Evolutionary conservation across 805 yeast genomes (phyloP).

Genomic region (Candida dajiaensis): DNA sequence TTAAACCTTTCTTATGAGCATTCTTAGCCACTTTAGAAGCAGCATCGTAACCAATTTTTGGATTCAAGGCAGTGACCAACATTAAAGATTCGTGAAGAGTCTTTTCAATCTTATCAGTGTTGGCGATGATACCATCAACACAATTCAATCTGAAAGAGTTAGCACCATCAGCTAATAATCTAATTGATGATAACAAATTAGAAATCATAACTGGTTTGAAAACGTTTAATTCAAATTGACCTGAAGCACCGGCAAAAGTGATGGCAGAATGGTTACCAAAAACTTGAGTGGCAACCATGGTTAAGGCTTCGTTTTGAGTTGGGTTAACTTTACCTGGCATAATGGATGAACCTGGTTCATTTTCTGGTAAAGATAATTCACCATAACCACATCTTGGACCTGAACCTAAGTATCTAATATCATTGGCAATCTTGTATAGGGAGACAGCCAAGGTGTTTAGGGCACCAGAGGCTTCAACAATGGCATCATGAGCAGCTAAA

Average conservation of each 20-base stretch:
- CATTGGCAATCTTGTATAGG: constrained; percentile 94
- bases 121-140: constrained; percentile 91
- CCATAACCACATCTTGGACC: constrained; percentile 99
- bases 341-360: constrained; percentile 98
- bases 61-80: constrained; percentile 98
- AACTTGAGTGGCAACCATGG: constrained; percentile 97
- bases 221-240: constrained; percentile 97
- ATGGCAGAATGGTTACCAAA: constrained; percentile 95
- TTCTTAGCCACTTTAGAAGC: constrained; percentile 98
- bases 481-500: constrained; percentile 96
- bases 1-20: constrained; percentile 96
- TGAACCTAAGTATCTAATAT: constrained; percentile 95
- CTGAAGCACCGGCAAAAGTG: constrained; percentile 97
- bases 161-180: constrained; percentile 85
- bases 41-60: constrained; percentile 96
- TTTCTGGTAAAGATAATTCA: constrained; percentile 90
- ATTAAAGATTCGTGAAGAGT: constrained; percentile 89
- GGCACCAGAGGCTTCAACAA: constrained; percentile 97
- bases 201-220: constrained; percentile 95
- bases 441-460: constrained; percentile 92
- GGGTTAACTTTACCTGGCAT: constrained; percentile 99
- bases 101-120: constrained; percentile 79
- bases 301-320: constrained; percentile 97
- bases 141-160: constrained; percentile 91
- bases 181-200: constrained; percentile 80